phyloP scores from a whole-genome alignment of 805 yeast species.

The Cyberlindnera veronae region DNA sequence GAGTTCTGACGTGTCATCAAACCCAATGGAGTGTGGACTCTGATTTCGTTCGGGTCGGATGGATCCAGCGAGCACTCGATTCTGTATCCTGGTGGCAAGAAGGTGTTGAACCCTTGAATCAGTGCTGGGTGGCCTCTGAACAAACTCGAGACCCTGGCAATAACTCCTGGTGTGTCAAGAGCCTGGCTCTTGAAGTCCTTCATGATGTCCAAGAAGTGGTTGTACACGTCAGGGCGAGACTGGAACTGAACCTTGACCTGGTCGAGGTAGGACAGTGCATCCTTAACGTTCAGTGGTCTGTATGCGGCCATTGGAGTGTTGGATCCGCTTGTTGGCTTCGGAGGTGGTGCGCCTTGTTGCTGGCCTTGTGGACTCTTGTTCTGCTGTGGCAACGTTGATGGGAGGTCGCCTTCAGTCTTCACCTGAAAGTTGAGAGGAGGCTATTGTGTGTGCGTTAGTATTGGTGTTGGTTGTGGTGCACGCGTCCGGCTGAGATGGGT shows the following conservation, averaged over 20 bases:
- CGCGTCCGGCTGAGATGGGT: no score
- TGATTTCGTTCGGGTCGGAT: constrained; percentile 84
- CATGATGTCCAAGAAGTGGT: constrained; percentile 95
- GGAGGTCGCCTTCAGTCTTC: constrained; percentile 8
- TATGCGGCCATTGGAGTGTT: constrained; percentile 32
- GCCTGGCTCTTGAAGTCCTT: constrained; percentile 96
- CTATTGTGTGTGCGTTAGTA: constrained; percentile 12
- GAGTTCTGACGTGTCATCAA: constrained; percentile 46
- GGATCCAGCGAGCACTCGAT: constrained; percentile 91
- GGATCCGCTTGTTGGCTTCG: constrained; percentile 15
- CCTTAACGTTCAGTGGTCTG: constrained; percentile 90
- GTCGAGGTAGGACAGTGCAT: constrained; percentile 91
- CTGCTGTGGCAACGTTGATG: constrained; percentile 6
- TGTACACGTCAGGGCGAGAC: constrained; percentile 92
- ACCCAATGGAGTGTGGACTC: constrained; percentile 95
- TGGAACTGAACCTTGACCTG: constrained; percentile 92
- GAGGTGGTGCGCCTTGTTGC: constrained; percentile 5
- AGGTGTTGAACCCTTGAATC: constrained; percentile 97
- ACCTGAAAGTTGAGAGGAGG: constrained; percentile 8
- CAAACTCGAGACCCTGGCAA: constrained; percentile 86
- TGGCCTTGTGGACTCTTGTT: constrained; percentile 26
- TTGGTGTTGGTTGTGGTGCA: no score
- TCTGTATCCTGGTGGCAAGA: constrained; percentile 92
- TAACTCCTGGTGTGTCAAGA: constrained; percentile 98
- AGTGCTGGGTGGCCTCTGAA: constrained; percentile 91